Conservation (phyloP, 352 stramenopile genomes). For the Phytophthora cactorum region DNA sequence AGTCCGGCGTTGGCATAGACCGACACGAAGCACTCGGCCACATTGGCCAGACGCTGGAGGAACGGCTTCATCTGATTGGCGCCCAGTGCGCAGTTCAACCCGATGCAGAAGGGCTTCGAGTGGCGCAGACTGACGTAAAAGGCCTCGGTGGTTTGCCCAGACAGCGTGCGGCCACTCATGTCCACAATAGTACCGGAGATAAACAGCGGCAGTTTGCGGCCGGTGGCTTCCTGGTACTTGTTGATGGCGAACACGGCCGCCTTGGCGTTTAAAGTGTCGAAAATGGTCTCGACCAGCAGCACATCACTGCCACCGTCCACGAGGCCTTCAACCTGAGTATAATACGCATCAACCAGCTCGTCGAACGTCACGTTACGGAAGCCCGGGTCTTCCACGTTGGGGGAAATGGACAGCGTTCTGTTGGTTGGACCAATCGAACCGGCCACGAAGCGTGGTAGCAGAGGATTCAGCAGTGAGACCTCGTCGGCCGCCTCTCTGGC, state of each 20-base stretch:
- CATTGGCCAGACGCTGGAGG: constrained; percentile 90
- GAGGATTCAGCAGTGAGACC: constrained; percentile 92
- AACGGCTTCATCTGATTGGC: constrained; percentile 97
- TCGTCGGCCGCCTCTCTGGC: constrained; percentile 94
- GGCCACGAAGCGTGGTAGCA: constrained; percentile 94
- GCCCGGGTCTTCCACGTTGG: constrained; percentile 94
- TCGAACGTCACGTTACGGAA: constrained; percentile 97
- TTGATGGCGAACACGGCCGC: constrained; percentile 95
- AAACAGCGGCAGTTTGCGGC: constrained; percentile 94
- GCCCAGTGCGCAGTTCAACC: constrained; percentile 96
- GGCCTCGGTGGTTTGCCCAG: constrained; percentile 96
- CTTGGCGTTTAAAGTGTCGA: constrained; percentile 98
- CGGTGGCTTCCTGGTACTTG: constrained; percentile 92
- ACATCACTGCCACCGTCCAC: constrained; percentile 96
- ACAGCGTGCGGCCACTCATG: constrained; percentile 96
- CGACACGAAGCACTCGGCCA: constrained; percentile 96
- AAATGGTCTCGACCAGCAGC: constrained; percentile 98
- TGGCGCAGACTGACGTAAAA: constrained; percentile 97
- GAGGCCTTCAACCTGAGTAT: constrained; percentile 94
- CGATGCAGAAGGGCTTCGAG: constrained; percentile 96
- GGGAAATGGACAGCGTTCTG: constrained; percentile 95
- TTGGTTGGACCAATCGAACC: constrained; percentile 97
- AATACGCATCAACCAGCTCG: constrained; percentile 96
- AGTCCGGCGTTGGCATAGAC: constrained; percentile 98
- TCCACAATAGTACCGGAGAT: constrained; percentile 97